Evolutionary conservation across 495 filamentous ascomycete species (phyloP), one percentile per base, ranked within the genome.

Genomic region (Penicillium cosmopolitanum): DNA sequence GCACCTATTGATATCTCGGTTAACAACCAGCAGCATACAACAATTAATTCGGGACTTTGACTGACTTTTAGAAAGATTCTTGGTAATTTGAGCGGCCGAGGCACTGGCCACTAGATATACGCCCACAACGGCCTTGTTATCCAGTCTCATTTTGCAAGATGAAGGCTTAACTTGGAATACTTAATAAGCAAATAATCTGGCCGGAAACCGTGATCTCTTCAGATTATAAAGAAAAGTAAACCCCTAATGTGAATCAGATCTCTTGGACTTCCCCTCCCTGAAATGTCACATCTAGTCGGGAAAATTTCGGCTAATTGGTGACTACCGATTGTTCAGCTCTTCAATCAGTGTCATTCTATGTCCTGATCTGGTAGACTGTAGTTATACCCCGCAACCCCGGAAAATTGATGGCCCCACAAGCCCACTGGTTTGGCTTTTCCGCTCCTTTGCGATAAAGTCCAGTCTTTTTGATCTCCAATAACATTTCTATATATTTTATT

Each of bases 51-150:
- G 15, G 11, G 36, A n/a, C 12, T 40, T 40, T 8, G 13, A 0
- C 43, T 42, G 13, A 51, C 63, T 60, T 53, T 60, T 53, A 9
- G 47, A 59, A 11, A 63, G 50, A 10, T 35, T 53, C 40, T 63
- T 59, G 15, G 60, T 63, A 40, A 63, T 59, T 4, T 63, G 50
- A 36, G 50, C 60, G 25, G 56, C 56, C 15, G 60, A 63, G 33
- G n/a, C 60, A 21, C 50, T 18, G 9, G 19, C 43, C 18, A 38
- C 56, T 5, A 58, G 13, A 43, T 36, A 7, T 18, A 31, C 36
- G n/a, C 57, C 33, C 9, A 21, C n/a, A 10, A 50, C 8, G 19
- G 42, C 50, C 16, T 44, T 44, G 5, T 10, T 19, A 10, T 16
- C 8, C n/a, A 44, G 10, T 19, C 15, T 44, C 42, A 44, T 44